Evolutionary conservation across 306 rosid species (phyloP).

Genomic region (Glycine soja): DNA sequence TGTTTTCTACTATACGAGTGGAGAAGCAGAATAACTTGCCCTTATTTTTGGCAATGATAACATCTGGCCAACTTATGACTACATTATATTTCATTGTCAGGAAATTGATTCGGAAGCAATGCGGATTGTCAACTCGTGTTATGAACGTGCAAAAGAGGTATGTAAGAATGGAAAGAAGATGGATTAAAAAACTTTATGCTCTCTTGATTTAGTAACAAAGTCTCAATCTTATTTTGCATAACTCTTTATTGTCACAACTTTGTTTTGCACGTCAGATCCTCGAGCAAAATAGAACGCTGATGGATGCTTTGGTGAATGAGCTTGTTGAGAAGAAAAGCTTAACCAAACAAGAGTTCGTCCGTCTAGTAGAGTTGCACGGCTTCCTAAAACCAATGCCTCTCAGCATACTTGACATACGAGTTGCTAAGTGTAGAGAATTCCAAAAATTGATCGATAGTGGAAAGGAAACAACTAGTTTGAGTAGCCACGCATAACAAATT

Average conservation of each 20-base stretch:
- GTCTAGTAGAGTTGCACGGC: slow-evolving; percentile 79
- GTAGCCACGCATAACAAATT: slow-evolving; percentile 44
- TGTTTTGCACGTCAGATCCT: slow-evolving; percentile 67
- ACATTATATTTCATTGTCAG: slow-evolving; percentile 53
- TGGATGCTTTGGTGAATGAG: slow-evolving; percentile 81
- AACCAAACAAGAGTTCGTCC: slow-evolving; percentile 76
- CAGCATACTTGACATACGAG: slow-evolving; percentile 74
- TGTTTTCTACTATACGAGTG: background rate
- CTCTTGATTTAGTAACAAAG: background rate
- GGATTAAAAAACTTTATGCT: background rate
- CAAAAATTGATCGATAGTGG: slow-evolving; percentile 55
- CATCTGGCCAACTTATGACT: background rate
- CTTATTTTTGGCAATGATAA: slow-evolving; percentile 11
- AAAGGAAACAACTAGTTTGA: slow-evolving; percentile 44
- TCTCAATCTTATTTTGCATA: slow-evolving; percentile 13
- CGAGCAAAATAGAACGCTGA: slow-evolving; percentile 67
- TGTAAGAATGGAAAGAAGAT: background rate
- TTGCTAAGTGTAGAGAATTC: slow-evolving; percentile 63
- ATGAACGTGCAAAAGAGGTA: slow-evolving; percentile 93
- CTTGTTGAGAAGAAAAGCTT: slow-evolving; percentile 86
- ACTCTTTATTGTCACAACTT: background rate
- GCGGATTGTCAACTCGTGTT: slow-evolving; percentile 69
- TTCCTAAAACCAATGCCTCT: slow-evolving; percentile 64
- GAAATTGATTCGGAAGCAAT: slow-evolving; percentile 84
- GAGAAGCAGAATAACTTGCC: background rate